Evolutionary conservation across 1,284 basidiomycete species (phyloP), one percentile per base, ranked within the genome.

Genomic region (Papiliotrema nemorosa): DNA sequence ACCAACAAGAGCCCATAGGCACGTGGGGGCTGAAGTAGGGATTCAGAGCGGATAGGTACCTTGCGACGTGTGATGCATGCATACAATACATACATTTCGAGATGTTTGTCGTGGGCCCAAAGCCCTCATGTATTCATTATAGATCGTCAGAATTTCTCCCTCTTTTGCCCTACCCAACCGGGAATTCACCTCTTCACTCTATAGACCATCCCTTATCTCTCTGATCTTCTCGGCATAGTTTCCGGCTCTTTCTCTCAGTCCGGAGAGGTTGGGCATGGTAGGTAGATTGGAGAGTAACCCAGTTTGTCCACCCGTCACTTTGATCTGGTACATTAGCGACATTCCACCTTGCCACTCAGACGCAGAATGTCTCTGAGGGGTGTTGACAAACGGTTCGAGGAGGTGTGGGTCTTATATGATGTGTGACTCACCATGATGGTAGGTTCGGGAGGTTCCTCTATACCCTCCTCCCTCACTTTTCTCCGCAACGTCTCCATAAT

Each of bases 401-500:
- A n/a, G n/a, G n/a, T n/a, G n/a, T n/a, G n/a, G n/a, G n/a, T n/a
- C n/a, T n/a, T n/a, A 41, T 13, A 20, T 16, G 14, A 42, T 27
- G n/a, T 13, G 14, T 22, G 3, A 83, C 89, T 78, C 74, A 91
- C 72, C 74, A 75, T 75, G 53, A 75, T 74, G 16, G 74, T 75
- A 26, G 74, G 70, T 50, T 76, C 72, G 36, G 57, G 52, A 22
- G 90, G 89, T 75, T 92, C 90, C 33, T 78, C 79, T 49, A 93
- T 72, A 16, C 82, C 81, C 65, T 93, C 90, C 33, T 93, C 90
- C 69, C 86, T 90, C 20, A 91, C 88, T 70, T 94, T 97, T 46
- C 91, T 82, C 72, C 86, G 88, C 54, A 97, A 81, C 52, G 86
- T 90, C 29, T 97, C 94, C 88, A 97, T 96, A 44, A 96, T 86